Conservation (phyloP, 306 rosid species). For the Clitoria ternatea region DNA sequence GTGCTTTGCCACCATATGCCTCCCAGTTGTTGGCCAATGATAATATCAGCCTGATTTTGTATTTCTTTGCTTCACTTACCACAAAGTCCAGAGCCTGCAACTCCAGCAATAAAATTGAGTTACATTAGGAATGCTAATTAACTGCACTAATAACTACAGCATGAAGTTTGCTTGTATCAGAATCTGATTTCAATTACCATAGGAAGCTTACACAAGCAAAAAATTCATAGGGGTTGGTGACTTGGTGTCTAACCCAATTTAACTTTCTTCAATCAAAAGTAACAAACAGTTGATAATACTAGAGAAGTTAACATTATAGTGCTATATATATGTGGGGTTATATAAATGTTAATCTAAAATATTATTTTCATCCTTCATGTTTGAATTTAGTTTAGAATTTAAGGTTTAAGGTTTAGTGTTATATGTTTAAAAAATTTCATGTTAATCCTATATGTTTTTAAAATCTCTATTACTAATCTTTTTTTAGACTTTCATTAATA, state of each 20-base stretch:
- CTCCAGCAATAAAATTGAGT: constrained; percentile 10
- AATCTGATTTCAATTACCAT: not conserved
- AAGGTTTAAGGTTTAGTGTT: too few relatives aligned
- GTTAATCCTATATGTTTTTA: too few relatives aligned
- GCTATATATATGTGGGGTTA: not conserved
- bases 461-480: too few relatives aligned
- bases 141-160: not conserved
- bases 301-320: not conserved
- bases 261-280: not conserved
- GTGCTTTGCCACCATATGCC: constrained; percentile 93
- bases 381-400: too few relatives aligned
- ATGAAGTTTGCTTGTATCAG: not conserved
- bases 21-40: constrained; percentile 92
- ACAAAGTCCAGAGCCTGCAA: constrained; percentile 89
- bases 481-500: too few relatives aligned
- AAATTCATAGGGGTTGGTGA: not conserved
- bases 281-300: not conserved
- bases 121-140: not conserved
- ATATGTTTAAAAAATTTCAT: too few relatives aligned
- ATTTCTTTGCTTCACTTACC: constrained; percentile 84
- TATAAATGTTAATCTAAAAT: too few relatives aligned
- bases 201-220: not conserved
- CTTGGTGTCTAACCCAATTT: not conserved
- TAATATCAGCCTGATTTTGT: constrained; percentile 77
- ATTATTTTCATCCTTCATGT: too few relatives aligned